Evolutionary conservation across 257 asterid species (phyloP).

Genomic region (Mentha longifolia): DNA sequence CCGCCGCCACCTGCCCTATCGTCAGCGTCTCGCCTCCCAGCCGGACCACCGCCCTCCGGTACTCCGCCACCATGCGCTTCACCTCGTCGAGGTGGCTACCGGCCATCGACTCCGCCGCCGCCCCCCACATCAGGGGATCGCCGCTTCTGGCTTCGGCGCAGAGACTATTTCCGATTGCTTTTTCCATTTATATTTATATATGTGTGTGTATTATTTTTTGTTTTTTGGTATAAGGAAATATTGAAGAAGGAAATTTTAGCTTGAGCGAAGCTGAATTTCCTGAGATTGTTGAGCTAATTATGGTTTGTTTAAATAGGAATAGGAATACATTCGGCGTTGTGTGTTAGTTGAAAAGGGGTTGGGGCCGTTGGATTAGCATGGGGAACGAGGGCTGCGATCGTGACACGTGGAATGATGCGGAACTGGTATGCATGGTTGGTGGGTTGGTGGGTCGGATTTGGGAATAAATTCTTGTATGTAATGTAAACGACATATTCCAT

Average conservation of each 20-base stretch:
- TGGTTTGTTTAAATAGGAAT: conserved; percentile 42
- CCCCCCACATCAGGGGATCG: conserved; percentile 44
- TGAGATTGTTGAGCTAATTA: background rate
- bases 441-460: too few relatives aligned
- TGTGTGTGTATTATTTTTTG: background rate
- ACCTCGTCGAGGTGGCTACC: conserved; percentile 51
- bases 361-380: conserved; percentile 32
- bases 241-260: too few relatives aligned
- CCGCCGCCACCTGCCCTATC: conserved; percentile 44
- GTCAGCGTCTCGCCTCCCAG: conserved; percentile 44
- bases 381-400: background rate
- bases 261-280: too few relatives aligned
- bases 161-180: background rate
- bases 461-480: too few relatives aligned
- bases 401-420: conserved; percentile 33
- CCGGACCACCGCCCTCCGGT: conserved; percentile 39
- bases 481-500: too few relatives aligned
- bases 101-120: conserved; percentile 35
- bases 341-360: conserved; percentile 34
- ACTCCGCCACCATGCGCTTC: conserved; percentile 49
- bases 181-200: conserved; percentile 5
- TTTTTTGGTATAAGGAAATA: too few relatives aligned
- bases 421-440: background rate
- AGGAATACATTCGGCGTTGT: conserved; percentile 32
- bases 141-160: background rate